These are phyloP conservation scores for Aspergillus sp. DNA, from an alignment of 2,329 filamentous ascomycete species.

Conservation along the genomic window DNA sequence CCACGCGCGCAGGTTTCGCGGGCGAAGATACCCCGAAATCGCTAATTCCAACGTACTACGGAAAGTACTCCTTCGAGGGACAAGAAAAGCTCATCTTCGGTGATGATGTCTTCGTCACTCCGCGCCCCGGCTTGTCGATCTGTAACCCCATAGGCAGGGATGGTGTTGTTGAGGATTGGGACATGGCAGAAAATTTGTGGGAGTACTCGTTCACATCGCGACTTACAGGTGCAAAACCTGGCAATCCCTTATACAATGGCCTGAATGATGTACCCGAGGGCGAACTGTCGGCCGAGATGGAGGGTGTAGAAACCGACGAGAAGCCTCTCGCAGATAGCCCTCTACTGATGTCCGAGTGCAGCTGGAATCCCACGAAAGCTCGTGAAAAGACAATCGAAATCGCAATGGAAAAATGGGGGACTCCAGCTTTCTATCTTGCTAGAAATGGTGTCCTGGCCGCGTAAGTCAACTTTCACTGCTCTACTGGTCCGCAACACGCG, in stretches of 20 bases:
- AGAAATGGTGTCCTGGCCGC: conserved; percentile 85
- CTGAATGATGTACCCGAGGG: conserved; percentile 67
- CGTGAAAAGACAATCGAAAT: conserved; percentile 94
- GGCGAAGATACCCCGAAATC: conserved; percentile 97
- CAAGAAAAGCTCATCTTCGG: conserved; percentile 70
- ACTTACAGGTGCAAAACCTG: conserved; percentile 73
- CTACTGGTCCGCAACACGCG: not conserved
- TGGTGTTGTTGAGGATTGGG: conserved; percentile 94
- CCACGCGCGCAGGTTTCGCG: conserved; percentile 90
- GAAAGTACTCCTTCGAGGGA: conserved; percentile 54
- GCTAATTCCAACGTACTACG: conserved; percentile 88
- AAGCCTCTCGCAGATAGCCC: conserved; percentile 87
- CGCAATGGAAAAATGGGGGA: conserved; percentile 95
- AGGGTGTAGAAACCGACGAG: conserved; percentile 62
- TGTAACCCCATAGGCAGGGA: conserved; percentile 90
- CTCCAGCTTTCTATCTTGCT: conserved; percentile 90
- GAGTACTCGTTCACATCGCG: conserved; percentile 88
- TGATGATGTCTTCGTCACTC: conserved; percentile 83
- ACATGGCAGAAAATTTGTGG: conserved; percentile 84
- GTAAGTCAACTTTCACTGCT: conserved; percentile 38
- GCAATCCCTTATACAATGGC: conserved; percentile 71
- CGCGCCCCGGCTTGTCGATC: conserved; percentile 74
- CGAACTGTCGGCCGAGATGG: conserved; percentile 60
- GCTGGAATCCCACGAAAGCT: conserved; percentile 85
- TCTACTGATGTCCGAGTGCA: conserved; percentile 87